Evolutionary conservation across 441 rosid species (phyloP), one percentile per base, ranked within the genome.

Genomic region (Populus hybrid): DNA sequence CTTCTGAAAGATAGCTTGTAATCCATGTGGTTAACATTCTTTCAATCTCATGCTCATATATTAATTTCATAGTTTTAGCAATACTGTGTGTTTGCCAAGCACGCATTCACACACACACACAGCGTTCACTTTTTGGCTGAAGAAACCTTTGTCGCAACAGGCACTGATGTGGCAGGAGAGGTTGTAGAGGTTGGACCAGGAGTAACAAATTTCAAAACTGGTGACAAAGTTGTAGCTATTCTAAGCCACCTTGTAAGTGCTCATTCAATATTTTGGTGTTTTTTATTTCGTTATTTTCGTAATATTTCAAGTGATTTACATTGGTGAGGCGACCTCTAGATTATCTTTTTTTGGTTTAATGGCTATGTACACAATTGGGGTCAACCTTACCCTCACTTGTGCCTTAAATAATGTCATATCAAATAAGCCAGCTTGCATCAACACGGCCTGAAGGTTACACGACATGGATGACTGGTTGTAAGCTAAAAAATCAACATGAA

Each of bases 81-180:
- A 9, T 65, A 26, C 1, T 65, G 26, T 24, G 5, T 65, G 16
- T 26, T 65, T 29, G 28, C 68, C 28, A 9, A 16, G 28, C 53
- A 21, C 31, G 23, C 56, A 61, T 1, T 45, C 35, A 79, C 45
- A 75, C 8, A 31, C 16, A 42, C 53, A 45, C 16, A 3, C 33
- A 29, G 0, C 6, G 1, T 45, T 45, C 0, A 45, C 56, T 45
- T 45, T 45, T 45, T 45, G 18, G 56, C 56, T 45, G 20, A 45
- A 45, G 20, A 12, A 36, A 38, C 21, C 76, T 79, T 71, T 36
- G 69, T 36, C 77, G 80, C 76, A 79, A 74, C 84, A 93, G 95
- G 82, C 82, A 84, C 90, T 31, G 97, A 93, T 84, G 86, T 90
- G 24, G 91, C 94, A 63, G 97, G 95, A 80, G 97, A 93, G 72